Percentiles rank a stretch among this genome's conserved stretches.
These are phyloP conservation scores for Ploettnerulaceae sp. DNA, from an alignment of 2,329 filamentous ascomycete genomes.

Conservation along the genomic window DNA sequence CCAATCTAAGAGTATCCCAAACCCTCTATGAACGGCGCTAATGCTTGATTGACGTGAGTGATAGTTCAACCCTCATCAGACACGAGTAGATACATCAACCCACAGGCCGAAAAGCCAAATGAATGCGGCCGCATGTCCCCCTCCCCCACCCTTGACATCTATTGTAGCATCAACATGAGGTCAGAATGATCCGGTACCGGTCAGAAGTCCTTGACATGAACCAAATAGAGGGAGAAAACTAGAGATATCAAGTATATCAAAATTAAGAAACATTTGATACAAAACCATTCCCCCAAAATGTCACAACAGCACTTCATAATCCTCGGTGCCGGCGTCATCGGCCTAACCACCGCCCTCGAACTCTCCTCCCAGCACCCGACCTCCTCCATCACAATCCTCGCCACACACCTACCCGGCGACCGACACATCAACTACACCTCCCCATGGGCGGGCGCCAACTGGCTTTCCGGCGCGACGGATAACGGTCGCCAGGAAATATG, in stretches of 20 bases:
- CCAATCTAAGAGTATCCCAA: too few species aligned
- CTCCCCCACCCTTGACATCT: constrained; percentile 3
- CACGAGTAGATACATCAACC: too few species aligned
- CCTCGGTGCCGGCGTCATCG: constrained; percentile 52
- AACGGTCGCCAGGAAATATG: constrained; percentile 51
- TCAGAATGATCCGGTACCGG: constrained; percentile 2
- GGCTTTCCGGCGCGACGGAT: constrained; percentile 52
- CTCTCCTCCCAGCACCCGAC: constrained; percentile 47
- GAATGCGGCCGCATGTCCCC: background rate
- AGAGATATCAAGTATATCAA: background rate
- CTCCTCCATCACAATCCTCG: constrained; percentile 62
- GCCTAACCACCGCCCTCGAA: constrained; percentile 58
- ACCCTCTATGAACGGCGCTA: too few species aligned
- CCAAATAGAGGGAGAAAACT: background rate
- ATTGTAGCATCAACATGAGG: background rate
- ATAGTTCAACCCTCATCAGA: too few species aligned
- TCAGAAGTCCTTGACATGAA: background rate
- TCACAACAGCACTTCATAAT: constrained; percentile 5
- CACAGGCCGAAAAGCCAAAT: too few species aligned
- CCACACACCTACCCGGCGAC: constrained; percentile 89
- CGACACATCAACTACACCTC: constrained; percentile 86
- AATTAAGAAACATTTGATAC: background rate
- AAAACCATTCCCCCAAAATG: background rate
- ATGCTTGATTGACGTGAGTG: too few species aligned
- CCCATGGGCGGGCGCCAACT: constrained; percentile 82